These are phyloP conservation scores for Pleomassaria siparia DNA, from an alignment of 2,329 filamentous ascomycete species.

Conservation along the genomic window DNA sequence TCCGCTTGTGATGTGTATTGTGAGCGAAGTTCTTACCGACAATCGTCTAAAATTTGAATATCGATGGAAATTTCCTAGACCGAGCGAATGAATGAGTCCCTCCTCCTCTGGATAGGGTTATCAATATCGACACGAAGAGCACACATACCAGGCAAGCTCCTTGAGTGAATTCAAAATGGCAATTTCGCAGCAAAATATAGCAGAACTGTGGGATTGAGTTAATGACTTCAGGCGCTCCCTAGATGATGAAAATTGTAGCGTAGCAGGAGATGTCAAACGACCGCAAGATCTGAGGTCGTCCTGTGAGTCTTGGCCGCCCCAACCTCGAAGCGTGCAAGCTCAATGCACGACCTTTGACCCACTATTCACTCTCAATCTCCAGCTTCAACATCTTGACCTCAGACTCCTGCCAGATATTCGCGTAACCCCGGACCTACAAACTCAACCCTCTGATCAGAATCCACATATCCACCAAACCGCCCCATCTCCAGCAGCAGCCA, in stretches of 20 bases:
- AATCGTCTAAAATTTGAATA: no score
- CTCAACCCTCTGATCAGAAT: no score
- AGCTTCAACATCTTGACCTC: neutral
- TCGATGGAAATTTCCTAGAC: no score
- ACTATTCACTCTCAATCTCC: neutral
- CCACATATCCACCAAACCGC: neutral
- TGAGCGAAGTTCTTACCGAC: no score
- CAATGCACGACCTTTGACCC: neutral
- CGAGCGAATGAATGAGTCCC: no score
- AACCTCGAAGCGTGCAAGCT: neutral
- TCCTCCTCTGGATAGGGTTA: no score
- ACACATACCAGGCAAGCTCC: neutral
- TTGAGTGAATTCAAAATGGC: neutral
- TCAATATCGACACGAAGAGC: neutral
- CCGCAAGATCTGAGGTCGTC: no score
- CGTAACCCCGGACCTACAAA: neutral
- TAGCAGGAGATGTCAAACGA: no score
- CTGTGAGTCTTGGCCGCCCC: neutral
- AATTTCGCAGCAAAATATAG: conserved; percentile 2
- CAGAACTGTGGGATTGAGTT: neutral
- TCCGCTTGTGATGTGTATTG: no score
- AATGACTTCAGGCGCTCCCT: neutral
- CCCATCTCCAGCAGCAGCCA: neutral
- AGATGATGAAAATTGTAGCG: no score
- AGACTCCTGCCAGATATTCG: neutral